These are phyloP conservation scores for Pseudogymnoascus sp. DNA, from an alignment of 2,329 filamentous ascomycete genomes.

Conservation along the genomic window DNA sequence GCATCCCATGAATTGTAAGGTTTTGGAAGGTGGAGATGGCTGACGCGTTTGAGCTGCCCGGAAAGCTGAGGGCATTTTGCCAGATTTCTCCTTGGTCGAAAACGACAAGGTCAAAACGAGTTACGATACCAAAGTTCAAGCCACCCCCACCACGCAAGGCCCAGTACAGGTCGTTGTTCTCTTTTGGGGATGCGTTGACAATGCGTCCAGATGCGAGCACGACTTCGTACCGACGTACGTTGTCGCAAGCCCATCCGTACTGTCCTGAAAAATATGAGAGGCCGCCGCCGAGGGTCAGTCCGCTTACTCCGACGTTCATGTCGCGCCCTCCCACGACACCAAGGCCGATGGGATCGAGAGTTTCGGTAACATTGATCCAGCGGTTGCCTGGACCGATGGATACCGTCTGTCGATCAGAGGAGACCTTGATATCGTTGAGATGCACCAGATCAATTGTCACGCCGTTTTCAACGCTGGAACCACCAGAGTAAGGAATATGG, in stretches of 20 bases:
- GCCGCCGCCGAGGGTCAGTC: conserved; percentile 30
- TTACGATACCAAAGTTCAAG: conserved; percentile 45
- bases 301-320: conserved; percentile 31
- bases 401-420: conserved; percentile 23
- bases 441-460: conserved; percentile 39
- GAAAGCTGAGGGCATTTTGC: background rate
- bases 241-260: conserved; percentile 6
- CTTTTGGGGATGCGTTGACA: conserved; percentile 14
- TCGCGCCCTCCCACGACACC: conserved; percentile 32
- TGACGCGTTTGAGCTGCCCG: background rate
- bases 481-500: conserved; percentile 46
- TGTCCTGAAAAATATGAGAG: conserved; percentile 14
- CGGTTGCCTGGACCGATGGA: conserved; percentile 29
- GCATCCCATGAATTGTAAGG: background rate
- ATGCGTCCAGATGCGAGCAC: background rate
- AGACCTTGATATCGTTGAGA: conserved; percentile 14
- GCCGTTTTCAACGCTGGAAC: conserved; percentile 39
- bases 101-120: conserved; percentile 33
- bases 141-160: conserved; percentile 44
- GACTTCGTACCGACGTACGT: conserved; percentile 12
- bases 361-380: conserved; percentile 32
- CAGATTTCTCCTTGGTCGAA: background rate
- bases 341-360: conserved; percentile 25
- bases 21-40: background rate
- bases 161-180: conserved; percentile 37